Conservation (phyloP, 1,284 basidiomycete species). For the Cutaneotrichosporon daszewskae region DNA sequence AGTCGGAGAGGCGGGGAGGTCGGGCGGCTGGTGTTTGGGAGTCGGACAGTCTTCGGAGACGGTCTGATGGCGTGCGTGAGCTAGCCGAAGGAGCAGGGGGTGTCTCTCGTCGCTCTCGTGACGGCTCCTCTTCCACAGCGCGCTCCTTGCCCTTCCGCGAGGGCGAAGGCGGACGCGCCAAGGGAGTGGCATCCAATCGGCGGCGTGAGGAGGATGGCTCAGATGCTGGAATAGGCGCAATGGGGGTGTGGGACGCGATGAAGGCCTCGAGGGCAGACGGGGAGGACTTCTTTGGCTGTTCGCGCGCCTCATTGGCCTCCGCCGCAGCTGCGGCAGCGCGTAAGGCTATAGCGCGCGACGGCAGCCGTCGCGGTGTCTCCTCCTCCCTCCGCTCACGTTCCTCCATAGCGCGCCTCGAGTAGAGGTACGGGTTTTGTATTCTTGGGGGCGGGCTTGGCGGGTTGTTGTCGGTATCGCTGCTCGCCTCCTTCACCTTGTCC, state of each 20-base stretch:
- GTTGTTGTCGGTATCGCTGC: conserved; percentile 13
- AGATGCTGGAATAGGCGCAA: background rate
- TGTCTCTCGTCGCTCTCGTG: background rate
- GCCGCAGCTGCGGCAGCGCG: conserved; percentile 11
- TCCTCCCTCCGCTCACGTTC: background rate
- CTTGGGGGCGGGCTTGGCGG: conserved; percentile 39
- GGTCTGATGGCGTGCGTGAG: too few species aligned
- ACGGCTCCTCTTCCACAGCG: conserved; percentile 1
- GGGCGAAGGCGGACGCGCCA: conserved; percentile 6
- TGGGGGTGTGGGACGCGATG: conserved; percentile 19
- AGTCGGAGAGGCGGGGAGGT: background rate
- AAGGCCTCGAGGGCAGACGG: conserved; percentile 27
- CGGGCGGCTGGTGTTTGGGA: background rate
- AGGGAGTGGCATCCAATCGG: conserved; percentile 6
- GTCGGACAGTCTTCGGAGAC: background rate
- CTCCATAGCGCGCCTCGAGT: conserved; percentile 3
- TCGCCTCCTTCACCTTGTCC: background rate
- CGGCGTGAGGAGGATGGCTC: background rate
- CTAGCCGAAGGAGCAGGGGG: too few species aligned
- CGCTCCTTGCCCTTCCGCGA: conserved; percentile 35
- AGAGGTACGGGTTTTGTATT: conserved; percentile 31
- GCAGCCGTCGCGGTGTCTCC: conserved; percentile 10
- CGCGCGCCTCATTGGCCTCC: background rate
- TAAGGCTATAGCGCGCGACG: conserved; percentile 21
- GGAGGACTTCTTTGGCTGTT: conserved; percentile 2